A percentile compares a stretch with the other conserved stretches of the same genome.
phyloP scores from a whole-genome alignment of 2,329 filamentous ascomycete genomes.

The Curvularia verruculosa region DNA sequence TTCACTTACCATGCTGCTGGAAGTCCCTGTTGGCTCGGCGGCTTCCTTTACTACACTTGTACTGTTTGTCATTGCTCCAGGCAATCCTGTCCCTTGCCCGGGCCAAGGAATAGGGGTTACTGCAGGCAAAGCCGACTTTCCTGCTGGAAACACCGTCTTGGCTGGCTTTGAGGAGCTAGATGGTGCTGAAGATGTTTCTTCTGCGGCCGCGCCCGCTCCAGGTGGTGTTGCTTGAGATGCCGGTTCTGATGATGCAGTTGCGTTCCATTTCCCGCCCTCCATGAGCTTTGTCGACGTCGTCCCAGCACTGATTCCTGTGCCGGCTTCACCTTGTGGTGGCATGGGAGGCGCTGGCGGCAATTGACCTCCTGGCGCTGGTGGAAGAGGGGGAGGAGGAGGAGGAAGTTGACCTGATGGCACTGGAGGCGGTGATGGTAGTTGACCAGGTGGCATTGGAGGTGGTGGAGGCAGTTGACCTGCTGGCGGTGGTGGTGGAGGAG shows the following conservation, averaged over 20 bases:
- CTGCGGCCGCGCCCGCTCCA: background rate
- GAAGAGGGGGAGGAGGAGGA: too few species aligned
- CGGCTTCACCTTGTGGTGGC: too few species aligned
- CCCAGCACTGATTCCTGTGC: conserved; percentile 15
- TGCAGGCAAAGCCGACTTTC: conserved; percentile 10
- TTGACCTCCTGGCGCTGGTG: too few species aligned
- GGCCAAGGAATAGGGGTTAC: conserved; percentile 9
- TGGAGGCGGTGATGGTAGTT: too few species aligned
- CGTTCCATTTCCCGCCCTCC: conserved; percentile 14
- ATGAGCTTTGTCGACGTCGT: conserved; percentile 13
- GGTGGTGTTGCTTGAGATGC: conserved; percentile 2
- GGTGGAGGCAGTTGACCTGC: too few species aligned
- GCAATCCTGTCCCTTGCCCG: conserved; percentile 1
- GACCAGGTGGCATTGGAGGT: too few species aligned
- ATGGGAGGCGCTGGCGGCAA: too few species aligned
- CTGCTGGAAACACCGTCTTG: conserved; percentile 7
- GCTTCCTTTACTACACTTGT: background rate
- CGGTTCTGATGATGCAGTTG: conserved; percentile 2
- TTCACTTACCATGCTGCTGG: conserved; percentile 23
- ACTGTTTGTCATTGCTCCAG: background rate
- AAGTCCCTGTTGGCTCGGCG: conserved; percentile 4
- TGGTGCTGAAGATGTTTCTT: conserved; percentile 1
- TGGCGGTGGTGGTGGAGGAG: too few species aligned
- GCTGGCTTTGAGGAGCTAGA: background rate
- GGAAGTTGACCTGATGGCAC: too few species aligned